Conservation (phyloP, 1,284 basidiomycete species). For the Cerrena zonata region DNA sequence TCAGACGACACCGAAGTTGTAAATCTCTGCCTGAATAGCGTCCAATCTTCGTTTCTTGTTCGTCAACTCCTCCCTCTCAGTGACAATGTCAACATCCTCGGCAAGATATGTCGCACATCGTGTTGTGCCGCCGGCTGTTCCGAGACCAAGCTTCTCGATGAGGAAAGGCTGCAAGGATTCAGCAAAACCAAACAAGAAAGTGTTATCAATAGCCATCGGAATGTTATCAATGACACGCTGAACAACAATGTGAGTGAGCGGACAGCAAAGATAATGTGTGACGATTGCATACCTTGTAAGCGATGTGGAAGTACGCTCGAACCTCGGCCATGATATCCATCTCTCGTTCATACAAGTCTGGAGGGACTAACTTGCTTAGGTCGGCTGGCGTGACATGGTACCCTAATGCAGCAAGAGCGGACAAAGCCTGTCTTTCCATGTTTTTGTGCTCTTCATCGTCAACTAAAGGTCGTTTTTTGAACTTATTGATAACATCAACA, state of each 20-base stretch:
- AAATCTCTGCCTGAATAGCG: slow-evolving; percentile 29
- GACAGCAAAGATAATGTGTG: not conserved
- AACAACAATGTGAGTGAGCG: not conserved
- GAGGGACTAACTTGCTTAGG: slow-evolving; percentile 34
- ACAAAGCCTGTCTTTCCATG: slow-evolving; percentile 19
- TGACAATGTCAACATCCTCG: slow-evolving; percentile 36
- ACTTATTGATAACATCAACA: not conserved
- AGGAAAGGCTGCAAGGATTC: slow-evolving; percentile 32
- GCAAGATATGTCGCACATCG: slow-evolving; percentile 36
- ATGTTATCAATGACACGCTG: slow-evolving; percentile 46
- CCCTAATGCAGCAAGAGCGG: slow-evolving; percentile 30
- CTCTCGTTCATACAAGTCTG: slow-evolving; percentile 41
- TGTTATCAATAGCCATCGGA: slow-evolving; percentile 41
- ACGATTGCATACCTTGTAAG: slow-evolving; percentile 38
- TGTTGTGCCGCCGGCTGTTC: slow-evolving; percentile 29
- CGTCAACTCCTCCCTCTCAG: slow-evolving; percentile 31
- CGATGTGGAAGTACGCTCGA: slow-evolving; percentile 46
- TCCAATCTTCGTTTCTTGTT: slow-evolving; percentile 27
- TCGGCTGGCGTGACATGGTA: slow-evolving; percentile 32
- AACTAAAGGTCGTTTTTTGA: not conserved
- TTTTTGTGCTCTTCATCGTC: slow-evolving; percentile 6
- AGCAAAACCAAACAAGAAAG: slow-evolving; percentile 36
- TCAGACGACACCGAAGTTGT: slow-evolving; percentile 20
- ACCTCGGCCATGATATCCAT: slow-evolving; percentile 47
- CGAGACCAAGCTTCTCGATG: slow-evolving; percentile 36